Base-by-base conservation (phyloP, 148 eudicot genomes). In the Silene conica region DNA sequence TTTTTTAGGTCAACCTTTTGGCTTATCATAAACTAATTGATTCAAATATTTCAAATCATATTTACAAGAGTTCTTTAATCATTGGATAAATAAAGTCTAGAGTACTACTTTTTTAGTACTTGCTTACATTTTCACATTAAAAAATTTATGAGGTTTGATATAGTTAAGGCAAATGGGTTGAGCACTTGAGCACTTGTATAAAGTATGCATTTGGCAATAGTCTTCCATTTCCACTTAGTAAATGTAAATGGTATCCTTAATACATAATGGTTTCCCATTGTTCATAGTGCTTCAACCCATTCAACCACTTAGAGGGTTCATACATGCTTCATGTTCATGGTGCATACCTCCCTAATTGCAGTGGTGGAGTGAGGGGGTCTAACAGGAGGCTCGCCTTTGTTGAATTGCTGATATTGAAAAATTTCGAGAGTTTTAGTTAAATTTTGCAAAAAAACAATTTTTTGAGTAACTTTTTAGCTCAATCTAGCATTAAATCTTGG, bases 251-350 rank as follows among this genome's bases (percentile, higher is more conserved):
- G 52, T 48, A 48, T 48, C 52, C 52, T 48, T 48, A 48, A 48
- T 48, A 10, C 52, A 48, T 10, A 48, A 48, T 48, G 15, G 45
- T 19, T 52, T 55, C 45, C 61, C 60, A 70, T 31, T 70, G 67
- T 22, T 52, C 76, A 73, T 61, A 73, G 54, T 46, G 76, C 76
- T 43, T 61, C 57, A 73, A 43, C 67, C 56, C 60, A 72, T 45
- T 21, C 5, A 48, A 41, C 34, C 67, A 57, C 54, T 56, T 31
- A 11, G 67, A 14, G 46, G 75, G 38, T 60, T 41, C 63, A 50
- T 20, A 13, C 52, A 20, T 45, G 43, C 11, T 73, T 9, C 38
- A 9, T 61, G 52, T 73, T 9, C 38, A 9, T 61, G 52, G 67
- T 61, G 68, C 34, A 46, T 45, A 73, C 43, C 62, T 2, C 11